Percentiles rank a stretch among this genome's conserved stretches.
Evolutionary conservation across 2,329 filamentous ascomycete genomes (phyloP).

Genomic region (Dothiorella sarmentorum): DNA sequence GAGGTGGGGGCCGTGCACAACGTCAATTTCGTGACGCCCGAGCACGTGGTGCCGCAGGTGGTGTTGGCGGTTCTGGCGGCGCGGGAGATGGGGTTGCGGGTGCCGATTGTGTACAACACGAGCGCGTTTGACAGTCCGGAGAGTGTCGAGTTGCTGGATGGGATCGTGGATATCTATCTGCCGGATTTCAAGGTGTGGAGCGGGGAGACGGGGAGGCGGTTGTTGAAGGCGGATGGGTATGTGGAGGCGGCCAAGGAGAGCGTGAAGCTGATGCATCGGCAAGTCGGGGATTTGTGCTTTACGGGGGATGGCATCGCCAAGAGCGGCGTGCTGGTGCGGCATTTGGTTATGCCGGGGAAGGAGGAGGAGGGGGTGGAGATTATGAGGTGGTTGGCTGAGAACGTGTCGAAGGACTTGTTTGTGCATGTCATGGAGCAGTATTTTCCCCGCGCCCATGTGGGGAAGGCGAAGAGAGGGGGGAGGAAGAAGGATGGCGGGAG

Average conservation of each 20-base stretch:
- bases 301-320: conserved; percentile 78
- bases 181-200: conserved; percentile 86
- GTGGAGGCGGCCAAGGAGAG: conserved; percentile 69
- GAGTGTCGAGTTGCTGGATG: conserved; percentile 70
- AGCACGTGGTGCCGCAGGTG: conserved; percentile 83
- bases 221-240: conserved; percentile 78
- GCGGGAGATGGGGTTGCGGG: conserved; percentile 61
- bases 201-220: conserved; percentile 59
- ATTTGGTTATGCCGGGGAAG: conserved; percentile 81
- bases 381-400: conserved; percentile 69
- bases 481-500: conserved; percentile 19
- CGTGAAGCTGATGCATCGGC: conserved; percentile 73
- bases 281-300: conserved; percentile 81
- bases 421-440: conserved; percentile 91
- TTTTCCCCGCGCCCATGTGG: conserved; percentile 74
- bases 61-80: conserved; percentile 73
- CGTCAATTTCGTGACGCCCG: conserved; percentile 82
- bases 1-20: conserved; percentile 79
- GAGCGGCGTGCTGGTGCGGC: conserved; percentile 69
- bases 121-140: conserved; percentile 74
- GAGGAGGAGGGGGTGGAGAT: conserved; percentile 71
- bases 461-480: conserved; percentile 51
- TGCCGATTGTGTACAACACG: conserved; percentile 83
- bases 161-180: conserved; percentile 81
- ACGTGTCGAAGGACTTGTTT: conserved; percentile 72